Evolutionary conservation across 2,329 filamentous ascomycete species (phyloP).

Genomic region (Fusarium pseudograminearum): DNA sequence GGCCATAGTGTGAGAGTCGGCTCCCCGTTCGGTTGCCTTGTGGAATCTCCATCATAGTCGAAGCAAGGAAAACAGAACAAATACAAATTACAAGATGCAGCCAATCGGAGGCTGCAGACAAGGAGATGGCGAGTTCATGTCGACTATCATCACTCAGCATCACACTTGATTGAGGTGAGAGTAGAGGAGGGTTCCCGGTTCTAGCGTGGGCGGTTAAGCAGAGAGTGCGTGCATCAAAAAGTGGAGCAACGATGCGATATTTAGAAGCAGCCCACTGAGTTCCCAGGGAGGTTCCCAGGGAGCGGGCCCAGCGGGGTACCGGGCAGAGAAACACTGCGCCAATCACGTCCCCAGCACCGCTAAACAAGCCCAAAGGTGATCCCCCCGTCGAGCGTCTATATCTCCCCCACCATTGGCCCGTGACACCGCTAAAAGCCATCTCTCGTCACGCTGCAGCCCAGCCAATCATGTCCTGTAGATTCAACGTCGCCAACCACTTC

Average conservation of each 20-base stretch:
- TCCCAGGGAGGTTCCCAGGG: background rate
- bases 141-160: conserved; percentile 34
- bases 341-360: conserved; percentile 26
- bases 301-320: background rate
- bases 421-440: conserved; percentile 37
- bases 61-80: conserved; percentile 9
- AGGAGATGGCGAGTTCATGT: conserved; percentile 41
- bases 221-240: conserved; percentile 37
- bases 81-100: conserved; percentile 1
- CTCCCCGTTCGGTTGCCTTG: conserved; percentile 23
- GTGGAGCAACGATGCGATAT: conserved; percentile 27
- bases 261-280: conserved; percentile 33
- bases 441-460: conserved; percentile 44
- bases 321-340: conserved; percentile 26
- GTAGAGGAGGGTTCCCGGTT: conserved; percentile 22
- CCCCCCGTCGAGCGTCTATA: conserved; percentile 44
- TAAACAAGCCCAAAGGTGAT: conserved; percentile 26
- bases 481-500: conserved; percentile 32
- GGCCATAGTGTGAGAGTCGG: conserved; percentile 18
- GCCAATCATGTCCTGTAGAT: conserved; percentile 34
- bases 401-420: conserved; percentile 39
- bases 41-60: conserved; percentile 15
- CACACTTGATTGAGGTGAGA: conserved; percentile 24
- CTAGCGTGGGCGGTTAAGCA: conserved; percentile 46
- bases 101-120: conserved; percentile 38